Percentiles rank a stretch among this genome's conserved stretches.
phyloP scores from a whole-genome alignment of 2,329 filamentous ascomycete genomes.

The Ceratocystiopsis sp. region DNA sequence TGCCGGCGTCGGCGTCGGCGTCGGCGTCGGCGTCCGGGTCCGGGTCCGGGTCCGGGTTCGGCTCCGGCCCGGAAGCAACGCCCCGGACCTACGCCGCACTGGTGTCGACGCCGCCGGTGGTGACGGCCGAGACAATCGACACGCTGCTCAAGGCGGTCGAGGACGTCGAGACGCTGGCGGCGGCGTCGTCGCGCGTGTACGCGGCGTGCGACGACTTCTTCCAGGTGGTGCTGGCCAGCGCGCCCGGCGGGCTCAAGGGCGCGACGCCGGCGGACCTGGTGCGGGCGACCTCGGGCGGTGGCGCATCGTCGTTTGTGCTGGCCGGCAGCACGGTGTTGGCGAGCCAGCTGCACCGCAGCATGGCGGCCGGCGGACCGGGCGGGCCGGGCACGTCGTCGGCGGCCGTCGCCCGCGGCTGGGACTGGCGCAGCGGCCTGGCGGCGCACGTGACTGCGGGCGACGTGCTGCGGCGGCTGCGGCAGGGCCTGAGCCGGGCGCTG shows the following conservation, averaged over 20 bases:
- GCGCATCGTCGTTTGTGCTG: slow-evolving; percentile 44
- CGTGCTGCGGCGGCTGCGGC: slow-evolving; percentile 53
- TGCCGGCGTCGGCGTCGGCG: not conserved
- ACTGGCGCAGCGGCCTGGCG: slow-evolving; percentile 35
- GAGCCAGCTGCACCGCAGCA: slow-evolving; percentile 42
- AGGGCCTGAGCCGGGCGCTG: slow-evolving; percentile 59
- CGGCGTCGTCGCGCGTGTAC: slow-evolving; percentile 49
- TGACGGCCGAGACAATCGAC: slow-evolving; percentile 58
- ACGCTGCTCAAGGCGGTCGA: slow-evolving; percentile 61
- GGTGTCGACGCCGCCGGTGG: slow-evolving; percentile 12
- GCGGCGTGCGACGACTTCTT: slow-evolving; percentile 64
- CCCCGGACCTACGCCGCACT: not conserved
- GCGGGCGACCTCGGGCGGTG: slow-evolving; percentile 27
- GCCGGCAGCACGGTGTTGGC: slow-evolving; percentile 58
- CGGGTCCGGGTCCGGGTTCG: too few species aligned
- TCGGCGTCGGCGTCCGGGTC: too few species aligned
- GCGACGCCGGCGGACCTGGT: slow-evolving; percentile 51
- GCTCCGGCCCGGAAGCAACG: not conserved
- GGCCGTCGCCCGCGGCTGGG: slow-evolving; percentile 31
- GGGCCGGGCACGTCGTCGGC: slow-evolving; percentile 20
- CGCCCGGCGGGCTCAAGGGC: slow-evolving; percentile 36
- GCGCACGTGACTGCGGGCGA: slow-evolving; percentile 46
- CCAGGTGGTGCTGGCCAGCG: slow-evolving; percentile 54
- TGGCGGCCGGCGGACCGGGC: slow-evolving; percentile 31
- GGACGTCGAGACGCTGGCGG: slow-evolving; percentile 57